phyloP scores from a whole-genome alignment of 2,329 filamentous ascomycete species.

The Penicillium sp. region DNA sequence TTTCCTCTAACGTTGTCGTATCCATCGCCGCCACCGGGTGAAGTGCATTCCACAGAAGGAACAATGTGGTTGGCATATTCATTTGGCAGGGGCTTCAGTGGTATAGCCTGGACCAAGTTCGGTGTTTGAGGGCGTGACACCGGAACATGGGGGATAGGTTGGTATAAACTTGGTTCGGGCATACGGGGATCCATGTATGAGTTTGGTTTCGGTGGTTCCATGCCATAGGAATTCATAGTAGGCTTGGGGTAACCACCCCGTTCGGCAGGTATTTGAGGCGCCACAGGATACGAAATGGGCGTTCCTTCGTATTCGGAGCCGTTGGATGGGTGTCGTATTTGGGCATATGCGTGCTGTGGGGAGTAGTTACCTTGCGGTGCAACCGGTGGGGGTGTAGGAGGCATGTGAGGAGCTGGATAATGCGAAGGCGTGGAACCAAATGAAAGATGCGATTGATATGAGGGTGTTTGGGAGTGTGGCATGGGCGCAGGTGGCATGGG shows the following conservation, averaged over 20 bases:
- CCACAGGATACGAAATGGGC: conserved; percentile 22
- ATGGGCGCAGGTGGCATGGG: conserved; percentile 41
- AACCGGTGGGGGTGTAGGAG: conserved; percentile 45
- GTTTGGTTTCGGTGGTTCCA: conserved; percentile 30
- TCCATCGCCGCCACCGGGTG: conserved; percentile 22
- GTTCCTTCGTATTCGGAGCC: conserved; percentile 35
- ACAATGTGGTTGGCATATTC: conserved; percentile 29
- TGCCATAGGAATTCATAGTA: conserved; percentile 29
- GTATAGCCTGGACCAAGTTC: conserved; percentile 29
- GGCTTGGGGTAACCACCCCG: conserved; percentile 29
- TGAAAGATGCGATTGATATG: conserved; percentile 43
- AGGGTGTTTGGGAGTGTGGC: conserved; percentile 38
- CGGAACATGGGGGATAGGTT: conserved; percentile 36
- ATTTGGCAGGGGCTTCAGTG: conserved; percentile 37
- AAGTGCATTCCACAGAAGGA: conserved; percentile 24
- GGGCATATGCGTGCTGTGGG: conserved; percentile 37
- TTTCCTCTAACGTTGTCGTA: conserved; percentile 29
- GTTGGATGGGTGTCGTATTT: conserved; percentile 35
- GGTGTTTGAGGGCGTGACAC: conserved; percentile 29
- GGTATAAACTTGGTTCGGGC: conserved; percentile 42
- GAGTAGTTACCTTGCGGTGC: conserved; percentile 36
- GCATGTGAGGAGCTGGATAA: conserved; percentile 45
- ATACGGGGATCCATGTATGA: conserved; percentile 40
- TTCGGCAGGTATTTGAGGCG: conserved; percentile 23
- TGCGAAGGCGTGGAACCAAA: conserved; percentile 43